These are phyloP conservation scores for Lachnellula subtilissima DNA, from an alignment of 2,329 filamentous ascomycete species.

Conservation along the genomic window DNA sequence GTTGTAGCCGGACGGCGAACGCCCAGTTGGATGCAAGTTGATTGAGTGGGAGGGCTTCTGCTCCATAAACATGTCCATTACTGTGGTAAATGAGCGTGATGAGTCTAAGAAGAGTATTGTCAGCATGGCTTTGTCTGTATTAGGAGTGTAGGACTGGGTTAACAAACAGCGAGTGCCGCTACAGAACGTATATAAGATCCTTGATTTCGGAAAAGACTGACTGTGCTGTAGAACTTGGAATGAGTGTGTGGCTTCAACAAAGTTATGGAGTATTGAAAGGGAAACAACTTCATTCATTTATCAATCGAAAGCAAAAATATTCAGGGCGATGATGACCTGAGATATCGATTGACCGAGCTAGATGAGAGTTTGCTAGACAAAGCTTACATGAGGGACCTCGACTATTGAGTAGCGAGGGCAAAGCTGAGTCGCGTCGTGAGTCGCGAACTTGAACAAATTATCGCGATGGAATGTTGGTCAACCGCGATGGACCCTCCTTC, in stretches of 20 bases:
- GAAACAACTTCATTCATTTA: constrained; percentile 20
- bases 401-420: constrained; percentile 18
- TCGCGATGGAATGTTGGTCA: constrained; percentile 15
- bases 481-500: constrained; percentile 1
- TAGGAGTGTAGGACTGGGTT: not conserved
- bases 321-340: constrained; percentile 1
- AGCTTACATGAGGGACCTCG: constrained; percentile 18
- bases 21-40: constrained; percentile 7
- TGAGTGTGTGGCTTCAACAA: constrained; percentile 15
- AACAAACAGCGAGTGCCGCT: constrained; percentile 11
- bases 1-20: constrained; percentile 4
- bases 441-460: constrained; percentile 16
- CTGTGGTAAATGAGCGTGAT: not conserved
- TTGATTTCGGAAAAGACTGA: constrained; percentile 15
- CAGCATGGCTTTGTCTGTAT: not conserved
- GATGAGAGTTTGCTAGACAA: constrained; percentile 15
- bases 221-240: constrained; percentile 13
- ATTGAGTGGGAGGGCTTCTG: constrained; percentile 2
- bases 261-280: constrained; percentile 11
- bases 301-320: constrained; percentile 8
- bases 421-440: constrained; percentile 16
- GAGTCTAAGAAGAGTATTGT: not conserved
- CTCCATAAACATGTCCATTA: constrained; percentile 16
- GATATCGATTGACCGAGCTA: constrained; percentile 8
- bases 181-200: constrained; percentile 1